Conservation (phyloP, 1,284 basidiomycete genomes). For the Ceratobasidium sp. region DNA sequence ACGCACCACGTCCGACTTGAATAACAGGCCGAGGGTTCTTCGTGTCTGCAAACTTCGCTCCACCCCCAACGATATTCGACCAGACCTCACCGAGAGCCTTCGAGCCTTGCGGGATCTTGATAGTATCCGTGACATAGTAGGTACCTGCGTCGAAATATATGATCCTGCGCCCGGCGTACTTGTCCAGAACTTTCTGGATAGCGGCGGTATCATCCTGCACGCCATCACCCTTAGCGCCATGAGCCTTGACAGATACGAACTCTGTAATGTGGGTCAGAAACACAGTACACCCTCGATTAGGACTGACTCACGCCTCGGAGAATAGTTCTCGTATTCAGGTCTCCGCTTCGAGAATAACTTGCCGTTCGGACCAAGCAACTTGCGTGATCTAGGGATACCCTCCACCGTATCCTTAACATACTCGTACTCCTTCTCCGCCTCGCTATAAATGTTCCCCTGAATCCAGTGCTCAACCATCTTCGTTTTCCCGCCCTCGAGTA, state of each 20-base stretch:
- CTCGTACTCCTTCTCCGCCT: conserved; percentile 59
- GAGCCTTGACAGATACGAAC: conserved; percentile 74
- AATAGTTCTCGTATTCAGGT: conserved; percentile 76
- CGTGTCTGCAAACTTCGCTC: conserved; percentile 69
- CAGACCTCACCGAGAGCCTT: conserved; percentile 81
- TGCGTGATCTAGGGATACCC: conserved; percentile 66
- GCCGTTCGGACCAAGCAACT: conserved; percentile 68
- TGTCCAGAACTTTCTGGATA: conserved; percentile 70
- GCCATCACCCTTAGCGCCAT: conserved; percentile 81
- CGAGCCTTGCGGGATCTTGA: conserved; percentile 77
- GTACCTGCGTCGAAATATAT: conserved; percentile 69
- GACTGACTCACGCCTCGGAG: conserved; percentile 60
- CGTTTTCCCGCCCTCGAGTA: conserved; percentile 63
- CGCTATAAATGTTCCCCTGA: conserved; percentile 71
- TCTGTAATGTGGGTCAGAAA: conserved; percentile 28
- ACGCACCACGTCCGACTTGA: conserved; percentile 64
- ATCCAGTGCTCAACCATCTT: conserved; percentile 73
- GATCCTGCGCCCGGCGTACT: conserved; percentile 80
- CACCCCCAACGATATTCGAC: conserved; percentile 78
- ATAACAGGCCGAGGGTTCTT: conserved; percentile 70
- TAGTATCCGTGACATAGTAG: conserved; percentile 78
- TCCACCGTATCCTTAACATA: conserved; percentile 68
- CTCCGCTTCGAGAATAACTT: conserved; percentile 74
- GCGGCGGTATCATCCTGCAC: conserved; percentile 80
- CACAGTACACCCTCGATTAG: background rate